Evolutionary conservation across 306 rosid species (phyloP).

Genomic region (Datisca glomerata): DNA sequence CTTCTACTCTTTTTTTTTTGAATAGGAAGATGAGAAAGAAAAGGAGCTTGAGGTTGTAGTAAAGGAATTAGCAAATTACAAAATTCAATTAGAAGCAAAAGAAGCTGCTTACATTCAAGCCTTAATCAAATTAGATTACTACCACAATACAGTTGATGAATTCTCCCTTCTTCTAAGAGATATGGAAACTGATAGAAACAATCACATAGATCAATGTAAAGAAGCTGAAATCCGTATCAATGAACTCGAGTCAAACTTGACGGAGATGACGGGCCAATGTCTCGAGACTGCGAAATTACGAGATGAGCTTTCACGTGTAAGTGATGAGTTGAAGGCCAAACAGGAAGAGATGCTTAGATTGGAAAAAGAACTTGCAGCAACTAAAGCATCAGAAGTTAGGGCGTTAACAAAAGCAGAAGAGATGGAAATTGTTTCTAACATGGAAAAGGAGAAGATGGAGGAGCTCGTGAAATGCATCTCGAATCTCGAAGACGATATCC

Average conservation of each 20-base stretch:
- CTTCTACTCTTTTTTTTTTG: background rate
- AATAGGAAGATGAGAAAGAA: slow-evolving; percentile 32
- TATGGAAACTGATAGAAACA: slow-evolving; percentile 46
- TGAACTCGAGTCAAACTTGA: slow-evolving; percentile 33
- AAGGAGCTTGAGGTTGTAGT: slow-evolving; percentile 40
- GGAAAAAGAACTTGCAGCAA: slow-evolving; percentile 41
- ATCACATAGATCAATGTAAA: slow-evolving; percentile 17
- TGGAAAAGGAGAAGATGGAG: slow-evolving; percentile 33
- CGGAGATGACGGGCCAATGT: slow-evolving; percentile 30
- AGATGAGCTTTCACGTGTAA: slow-evolving; percentile 34
- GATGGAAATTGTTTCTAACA: slow-evolving; percentile 21
- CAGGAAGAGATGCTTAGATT: slow-evolving; percentile 37
- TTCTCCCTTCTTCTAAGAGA: slow-evolving; percentile 38
- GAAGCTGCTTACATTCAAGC: slow-evolving; percentile 54
- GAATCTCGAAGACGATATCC: slow-evolving; percentile 37
- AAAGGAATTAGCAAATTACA: slow-evolving; percentile 51
- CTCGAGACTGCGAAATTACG: slow-evolving; percentile 17
- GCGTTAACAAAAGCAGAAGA: slow-evolving; percentile 20
- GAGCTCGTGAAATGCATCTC: slow-evolving; percentile 30
- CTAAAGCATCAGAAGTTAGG: slow-evolving; percentile 37
- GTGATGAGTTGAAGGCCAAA: slow-evolving; percentile 31
- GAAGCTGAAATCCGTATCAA: slow-evolving; percentile 20
- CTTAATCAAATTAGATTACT: slow-evolving; percentile 46
- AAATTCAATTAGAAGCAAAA: slow-evolving; percentile 70
- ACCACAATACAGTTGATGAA: slow-evolving; percentile 34